phyloP scores from a whole-genome alignment of 345 rosid species.

The Clausena lansium region DNA sequence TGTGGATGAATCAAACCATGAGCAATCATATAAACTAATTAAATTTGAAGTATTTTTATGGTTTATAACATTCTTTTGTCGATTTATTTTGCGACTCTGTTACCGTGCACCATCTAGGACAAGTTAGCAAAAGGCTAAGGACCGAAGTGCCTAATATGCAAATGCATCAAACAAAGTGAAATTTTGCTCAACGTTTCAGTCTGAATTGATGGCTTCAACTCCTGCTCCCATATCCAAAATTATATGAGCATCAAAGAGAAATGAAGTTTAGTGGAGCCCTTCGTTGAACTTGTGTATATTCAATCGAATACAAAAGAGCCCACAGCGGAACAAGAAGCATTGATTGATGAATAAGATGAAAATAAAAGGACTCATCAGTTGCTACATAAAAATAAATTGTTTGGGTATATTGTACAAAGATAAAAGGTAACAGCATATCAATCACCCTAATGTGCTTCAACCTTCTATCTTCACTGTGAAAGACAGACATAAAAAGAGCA shows the following conservation, averaged over 20 bases:
- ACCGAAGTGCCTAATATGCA: too few species aligned
- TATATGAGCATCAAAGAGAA: too few species aligned
- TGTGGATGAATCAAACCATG: neutral
- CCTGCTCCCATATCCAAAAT: too few species aligned
- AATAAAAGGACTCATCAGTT: too few species aligned
- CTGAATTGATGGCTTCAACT: too few species aligned
- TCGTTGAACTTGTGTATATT: neutral
- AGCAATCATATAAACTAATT: neutral
- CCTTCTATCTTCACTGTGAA: neutral
- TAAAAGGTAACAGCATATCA: neutral
- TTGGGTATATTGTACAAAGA: neutral
- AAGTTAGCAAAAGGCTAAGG: too few species aligned
- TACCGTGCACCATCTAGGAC: too few species aligned
- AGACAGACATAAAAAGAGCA: neutral
- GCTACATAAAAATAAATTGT: neutral
- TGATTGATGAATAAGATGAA: neutral
- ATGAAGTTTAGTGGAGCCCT: neutral
- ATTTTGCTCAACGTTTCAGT: too few species aligned
- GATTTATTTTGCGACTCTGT: too few species aligned
- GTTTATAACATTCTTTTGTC: too few species aligned
- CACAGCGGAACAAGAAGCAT: neutral
- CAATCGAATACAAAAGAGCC: too few species aligned
- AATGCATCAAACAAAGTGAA: too few species aligned
- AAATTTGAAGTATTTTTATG: neutral
- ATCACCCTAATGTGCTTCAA: neutral